phyloP scores from a whole-genome alignment of 352 stramenopile species.

The Globisporangium okanoganense region DNA sequence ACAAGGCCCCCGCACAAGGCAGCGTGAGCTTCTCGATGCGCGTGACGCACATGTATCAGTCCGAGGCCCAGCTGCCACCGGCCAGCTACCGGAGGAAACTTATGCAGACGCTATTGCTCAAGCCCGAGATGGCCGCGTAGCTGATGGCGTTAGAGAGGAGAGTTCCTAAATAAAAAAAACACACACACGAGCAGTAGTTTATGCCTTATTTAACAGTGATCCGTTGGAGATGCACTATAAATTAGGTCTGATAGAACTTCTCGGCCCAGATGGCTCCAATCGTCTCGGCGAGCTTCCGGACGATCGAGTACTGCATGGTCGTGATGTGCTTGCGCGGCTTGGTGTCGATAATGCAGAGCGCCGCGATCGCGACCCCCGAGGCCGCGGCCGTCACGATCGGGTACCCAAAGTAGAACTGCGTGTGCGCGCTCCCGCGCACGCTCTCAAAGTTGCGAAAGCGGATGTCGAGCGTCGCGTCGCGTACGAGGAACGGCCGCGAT shows the following conservation, averaged over 20 bases:
- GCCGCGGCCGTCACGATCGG: constrained; percentile 21
- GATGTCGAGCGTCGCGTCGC: constrained; percentile 37
- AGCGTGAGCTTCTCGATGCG: constrained; percentile 47
- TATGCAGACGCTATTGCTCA: constrained; percentile 53
- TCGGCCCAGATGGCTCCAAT: not conserved
- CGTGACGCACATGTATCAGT: constrained; percentile 30
- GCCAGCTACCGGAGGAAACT: constrained; percentile 56
- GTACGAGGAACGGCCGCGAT: constrained; percentile 33
- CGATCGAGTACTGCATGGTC: constrained; percentile 52
- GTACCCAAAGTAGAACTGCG: constrained; percentile 36
- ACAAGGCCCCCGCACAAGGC: constrained; percentile 44
- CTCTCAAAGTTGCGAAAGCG: constrained; percentile 43
- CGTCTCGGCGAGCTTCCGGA: constrained; percentile 29
- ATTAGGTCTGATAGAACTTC: not conserved
- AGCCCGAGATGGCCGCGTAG: constrained; percentile 33
- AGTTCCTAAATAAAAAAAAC: no score
- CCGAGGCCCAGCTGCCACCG: constrained; percentile 44
- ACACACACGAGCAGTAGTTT: no score
- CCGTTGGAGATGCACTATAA: no score
- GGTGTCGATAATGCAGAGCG: constrained; percentile 37
- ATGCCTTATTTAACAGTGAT: no score
- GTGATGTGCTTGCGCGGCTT: constrained; percentile 46
- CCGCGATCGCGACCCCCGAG: constrained; percentile 21
- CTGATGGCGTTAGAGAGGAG: no score
- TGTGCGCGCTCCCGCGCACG: constrained; percentile 22